Evolutionary conservation across 2,329 filamentous ascomycete genomes (phyloP).

Genomic region (Monilinia fructicola): DNA sequence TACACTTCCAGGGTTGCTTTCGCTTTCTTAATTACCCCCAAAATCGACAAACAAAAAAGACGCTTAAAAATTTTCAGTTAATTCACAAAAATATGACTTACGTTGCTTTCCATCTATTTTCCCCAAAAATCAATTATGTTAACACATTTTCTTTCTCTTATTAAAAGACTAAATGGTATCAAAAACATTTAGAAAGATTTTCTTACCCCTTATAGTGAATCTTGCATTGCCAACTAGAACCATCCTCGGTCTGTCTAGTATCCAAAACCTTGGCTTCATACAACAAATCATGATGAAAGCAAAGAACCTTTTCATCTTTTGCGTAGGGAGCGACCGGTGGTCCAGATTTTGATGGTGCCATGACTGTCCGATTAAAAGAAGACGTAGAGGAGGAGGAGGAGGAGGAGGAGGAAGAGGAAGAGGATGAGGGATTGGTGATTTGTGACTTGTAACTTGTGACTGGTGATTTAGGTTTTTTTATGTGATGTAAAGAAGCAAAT

Average conservation of each 20-base stretch:
- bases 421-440: background rate
- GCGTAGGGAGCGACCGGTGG: conserved; percentile 35
- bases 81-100: conserved; percentile 50
- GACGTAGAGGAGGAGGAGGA: background rate
- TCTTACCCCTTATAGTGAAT: conserved; percentile 82
- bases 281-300: conserved; percentile 94
- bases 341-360: conserved; percentile 40
- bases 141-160: background rate
- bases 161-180: background rate
- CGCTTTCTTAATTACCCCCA: too few relatives aligned
- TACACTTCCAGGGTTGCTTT: too few relatives aligned
- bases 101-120: conserved; percentile 87
- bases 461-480: too few relatives aligned
- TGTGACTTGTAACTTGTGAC: background rate
- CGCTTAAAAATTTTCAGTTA: background rate
- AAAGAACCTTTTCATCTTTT: conserved; percentile 92
- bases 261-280: conserved; percentile 97
- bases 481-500: background rate
- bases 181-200: background rate
- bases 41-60: too few relatives aligned
- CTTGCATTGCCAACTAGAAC: conserved; percentile 75
- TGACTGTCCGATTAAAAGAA: conserved; percentile 22
- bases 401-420: background rate
- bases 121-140: background rate
- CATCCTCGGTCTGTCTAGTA: conserved; percentile 62